A percentile compares a stretch with the other conserved stretches of the same genome.
Conservation (phyloP, 345 rosid genomes). For the Limnanthes douglasii region DNA sequence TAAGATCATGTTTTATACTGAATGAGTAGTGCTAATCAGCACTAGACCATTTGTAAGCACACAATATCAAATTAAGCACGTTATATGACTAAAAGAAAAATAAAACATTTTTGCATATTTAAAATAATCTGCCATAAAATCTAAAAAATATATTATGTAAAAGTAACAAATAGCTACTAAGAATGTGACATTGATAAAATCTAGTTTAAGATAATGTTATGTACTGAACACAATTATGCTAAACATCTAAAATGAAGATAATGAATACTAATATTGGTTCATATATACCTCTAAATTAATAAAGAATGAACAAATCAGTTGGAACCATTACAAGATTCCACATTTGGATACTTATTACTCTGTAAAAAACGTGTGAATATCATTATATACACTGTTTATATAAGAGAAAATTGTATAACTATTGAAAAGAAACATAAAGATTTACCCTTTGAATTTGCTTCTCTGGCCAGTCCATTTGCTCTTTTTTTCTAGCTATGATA, state of each 20-base stretch:
- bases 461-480: conserved; percentile 61
- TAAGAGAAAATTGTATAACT: not conserved
- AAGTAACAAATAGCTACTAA: conserved; percentile 17
- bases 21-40: conserved; percentile 1
- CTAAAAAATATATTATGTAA: conserved; percentile 12
- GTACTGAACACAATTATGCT: conserved; percentile 27
- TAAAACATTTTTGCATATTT: too few species aligned
- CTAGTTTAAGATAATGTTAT: conserved; percentile 42
- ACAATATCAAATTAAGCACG: not conserved
- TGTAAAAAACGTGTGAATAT: not conserved
- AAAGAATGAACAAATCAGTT: too few species aligned
- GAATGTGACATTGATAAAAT: conserved; percentile 12
- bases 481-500: conserved; percentile 67
- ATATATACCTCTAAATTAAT: too few species aligned
- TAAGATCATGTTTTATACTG: conserved; percentile 15
- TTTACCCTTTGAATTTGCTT: conserved; percentile 66
- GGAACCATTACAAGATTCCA: not conserved
- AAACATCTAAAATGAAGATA: not conserved
- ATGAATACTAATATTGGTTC: too few species aligned
- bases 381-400: not conserved
- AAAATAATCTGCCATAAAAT: conserved; percentile 19
- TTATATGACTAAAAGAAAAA: too few species aligned
- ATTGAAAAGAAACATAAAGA: not conserved
- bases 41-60: conserved; percentile 4
- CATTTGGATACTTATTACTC: not conserved